Base-by-base conservation (phyloP, 371 early-diverging fungal species). In the Funneliformis caledonium region DNA sequence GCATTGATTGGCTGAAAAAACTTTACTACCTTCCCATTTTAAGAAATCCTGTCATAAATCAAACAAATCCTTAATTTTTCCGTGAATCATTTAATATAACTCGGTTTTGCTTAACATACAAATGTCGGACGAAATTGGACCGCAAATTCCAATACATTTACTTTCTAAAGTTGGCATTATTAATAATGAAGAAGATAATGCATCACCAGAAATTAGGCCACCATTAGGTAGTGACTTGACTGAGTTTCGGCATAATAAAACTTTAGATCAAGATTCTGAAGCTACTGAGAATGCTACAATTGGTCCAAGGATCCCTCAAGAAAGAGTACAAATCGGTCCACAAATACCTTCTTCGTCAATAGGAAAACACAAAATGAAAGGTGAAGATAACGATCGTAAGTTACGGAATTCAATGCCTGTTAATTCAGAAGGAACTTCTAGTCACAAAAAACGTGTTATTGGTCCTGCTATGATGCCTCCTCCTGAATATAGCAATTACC, bases 61-160 rank as follows among this genome's bases (percentile, higher is more conserved):
- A 37, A 37, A 37, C 37, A 37, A 37, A 37, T 37, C 37, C 37
- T 37, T 37, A 37, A 37, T 37, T 37, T 37, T 37, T 37, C 37
- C 37, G 37, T 37, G 37, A 37, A 37, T 2, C 16, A 5, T 16
- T n/a, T n/a, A n/a, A n/a, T n/a, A n/a, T n/a, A 52, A 52, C 16
- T 16, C 0, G 7, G 0, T 2, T 9, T 10, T 47, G 47, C 10
- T 19, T 16, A 4, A 11, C 19, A 19, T 4, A 56, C 16, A 56
- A 52, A 73, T 73, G 74, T 73, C 74, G 47, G 33, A 43, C 33
- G 59, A 60, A 42, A 75, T 78, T 42, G 78, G 78, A 22, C 78
- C 78, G 14, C 65, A 67, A 43, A 78, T 78, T 78, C 78, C 78
- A 47, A 50, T 12, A 64, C n/a, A 65, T 37, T 45, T 78, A n/a